A percentile compares a stretch with the other conserved stretches of the same genome.
Conservation (phyloP, 139 green algal species). For the Tetratostichococcus sp. region DNA sequence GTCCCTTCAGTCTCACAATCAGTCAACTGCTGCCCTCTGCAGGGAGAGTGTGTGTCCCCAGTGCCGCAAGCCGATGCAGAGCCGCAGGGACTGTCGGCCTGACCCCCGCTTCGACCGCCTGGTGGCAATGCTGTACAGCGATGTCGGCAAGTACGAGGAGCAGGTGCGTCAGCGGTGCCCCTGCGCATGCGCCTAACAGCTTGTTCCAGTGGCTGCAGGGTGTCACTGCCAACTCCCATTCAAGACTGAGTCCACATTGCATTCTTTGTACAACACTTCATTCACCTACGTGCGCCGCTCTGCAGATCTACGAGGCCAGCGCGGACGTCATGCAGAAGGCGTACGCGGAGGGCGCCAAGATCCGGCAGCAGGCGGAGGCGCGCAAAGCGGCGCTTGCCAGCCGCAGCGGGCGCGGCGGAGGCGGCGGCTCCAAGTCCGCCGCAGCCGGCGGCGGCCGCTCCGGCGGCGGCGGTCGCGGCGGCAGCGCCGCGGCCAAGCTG, state of each 20-base stretch:
- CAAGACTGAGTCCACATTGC: too few species aligned
- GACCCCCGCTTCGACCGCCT: constrained; percentile 36
- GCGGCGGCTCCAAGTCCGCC: neutral
- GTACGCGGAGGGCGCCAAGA: neutral
- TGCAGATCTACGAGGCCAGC: neutral
- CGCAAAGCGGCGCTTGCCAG: neutral
- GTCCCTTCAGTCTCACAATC: too few species aligned
- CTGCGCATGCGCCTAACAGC: too few species aligned
- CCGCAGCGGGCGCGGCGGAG: too few species aligned
- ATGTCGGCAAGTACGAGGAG: constrained; percentile 25
- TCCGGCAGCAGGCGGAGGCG: neutral
- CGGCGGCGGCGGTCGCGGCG: too few species aligned
- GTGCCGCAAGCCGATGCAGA: constrained; percentile 34
- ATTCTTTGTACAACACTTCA: too few species aligned
- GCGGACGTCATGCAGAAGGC: neutral
- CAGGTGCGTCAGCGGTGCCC: constrained; percentile 6
- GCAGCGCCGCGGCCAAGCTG: neutral
- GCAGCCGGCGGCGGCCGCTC: too few species aligned
- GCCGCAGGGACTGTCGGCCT: constrained; percentile 38
- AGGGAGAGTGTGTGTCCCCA: constrained; percentile 44
- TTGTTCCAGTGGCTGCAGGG: too few species aligned
- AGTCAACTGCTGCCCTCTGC: too few species aligned
- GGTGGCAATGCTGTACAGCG: constrained; percentile 27
- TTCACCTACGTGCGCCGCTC: too few species aligned
- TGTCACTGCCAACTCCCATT: too few species aligned